Evolutionary conservation across 2,329 filamentous ascomycete genomes (phyloP), one percentile per base, ranked within the genome.

Genomic region (Helminthosporium solani): DNA sequence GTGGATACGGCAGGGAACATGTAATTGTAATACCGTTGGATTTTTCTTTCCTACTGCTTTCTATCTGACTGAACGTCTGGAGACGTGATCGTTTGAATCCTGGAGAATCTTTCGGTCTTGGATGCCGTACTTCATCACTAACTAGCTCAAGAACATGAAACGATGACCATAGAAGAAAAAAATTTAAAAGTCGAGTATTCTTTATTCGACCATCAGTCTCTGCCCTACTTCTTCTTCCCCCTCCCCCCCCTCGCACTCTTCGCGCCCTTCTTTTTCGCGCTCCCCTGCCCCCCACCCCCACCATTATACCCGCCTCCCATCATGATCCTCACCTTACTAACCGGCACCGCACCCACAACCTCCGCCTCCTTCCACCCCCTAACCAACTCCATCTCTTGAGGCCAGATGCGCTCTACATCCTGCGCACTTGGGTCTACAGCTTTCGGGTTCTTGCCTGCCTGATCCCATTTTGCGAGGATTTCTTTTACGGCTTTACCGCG

Each of bases 401-500:
- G 88, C 83, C 90, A 94, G 70, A 95, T 88, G 61, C 80, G 82
- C 74, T 95, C 90, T 9, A 76, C 77, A 60, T 77, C 75, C 49
- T 75, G 70, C 44, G 74, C 74, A 42, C 73, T 72, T 44, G 71
- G 58, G 46, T 78, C 76, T 7, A 73, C 49, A 19, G 68, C 70
- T 50, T 70, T 72, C 7, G 64, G 52, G 40, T 76, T 76, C 42
- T 75, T 76, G 6, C 83, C 81, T 40, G 84, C 89, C 16, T 77
- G 70, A 54, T 86, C 79, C 91, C 92, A 96, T 49, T 81, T 80
- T 39, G 85, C 83, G n/a, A 97, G 71, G 25, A 97, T 86, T 70
- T 97, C 92, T 67, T 88, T 89, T 38, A 96, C 84, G 0, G 90
- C 91, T 68, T 96, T 97, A 8, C 94, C 92, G 74, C 96, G 96